These are phyloP conservation scores for Chrysoporthe austroafricana DNA, from an alignment of 2,329 filamentous ascomycete species.

Conservation along the genomic window DNA sequence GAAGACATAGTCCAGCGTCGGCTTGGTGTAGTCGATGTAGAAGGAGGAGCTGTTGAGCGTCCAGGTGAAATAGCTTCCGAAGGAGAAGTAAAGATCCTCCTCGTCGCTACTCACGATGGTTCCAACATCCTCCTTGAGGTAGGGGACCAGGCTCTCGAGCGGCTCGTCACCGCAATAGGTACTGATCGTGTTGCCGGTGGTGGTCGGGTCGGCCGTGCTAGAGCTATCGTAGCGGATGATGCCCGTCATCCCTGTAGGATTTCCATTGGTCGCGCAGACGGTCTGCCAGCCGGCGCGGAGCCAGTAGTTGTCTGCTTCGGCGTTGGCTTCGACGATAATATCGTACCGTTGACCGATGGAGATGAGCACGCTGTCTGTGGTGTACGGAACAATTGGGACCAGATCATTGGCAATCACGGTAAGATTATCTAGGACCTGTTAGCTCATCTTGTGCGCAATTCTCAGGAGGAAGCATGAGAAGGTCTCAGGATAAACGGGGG, in stretches of 20 bases:
- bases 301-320: slow-evolving; percentile 45
- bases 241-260: slow-evolving; percentile 24
- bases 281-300: slow-evolving; percentile 43
- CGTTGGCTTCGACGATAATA: slow-evolving; percentile 48
- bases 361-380: slow-evolving; percentile 53
- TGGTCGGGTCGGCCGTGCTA: slow-evolving; percentile 12
- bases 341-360: slow-evolving; percentile 52
- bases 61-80: slow-evolving; percentile 22
- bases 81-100: slow-evolving; percentile 18
- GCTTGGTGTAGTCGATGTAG: slow-evolving; percentile 26
- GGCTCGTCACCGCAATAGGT: slow-evolving; percentile 11
- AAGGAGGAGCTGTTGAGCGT: slow-evolving; percentile 19
- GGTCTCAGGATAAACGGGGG: too few relatives aligned
- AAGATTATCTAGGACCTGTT: background rate
- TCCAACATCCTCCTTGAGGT: slow-evolving; percentile 28
- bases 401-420: slow-evolving; percentile 47
- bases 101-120: slow-evolving; percentile 10
- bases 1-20: slow-evolving; percentile 27
- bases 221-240: slow-evolving; percentile 32
- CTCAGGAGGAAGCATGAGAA: background rate
- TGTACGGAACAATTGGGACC: slow-evolving; percentile 54
- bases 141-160: slow-evolving; percentile 22
- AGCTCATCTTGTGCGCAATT: background rate
- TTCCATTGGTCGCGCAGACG: slow-evolving; percentile 17
- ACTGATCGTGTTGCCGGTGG: slow-evolving; percentile 8